Evolutionary conservation across 768 basidiomycete genomes (phyloP).

Genomic region (Dioszegia crocea): DNA sequence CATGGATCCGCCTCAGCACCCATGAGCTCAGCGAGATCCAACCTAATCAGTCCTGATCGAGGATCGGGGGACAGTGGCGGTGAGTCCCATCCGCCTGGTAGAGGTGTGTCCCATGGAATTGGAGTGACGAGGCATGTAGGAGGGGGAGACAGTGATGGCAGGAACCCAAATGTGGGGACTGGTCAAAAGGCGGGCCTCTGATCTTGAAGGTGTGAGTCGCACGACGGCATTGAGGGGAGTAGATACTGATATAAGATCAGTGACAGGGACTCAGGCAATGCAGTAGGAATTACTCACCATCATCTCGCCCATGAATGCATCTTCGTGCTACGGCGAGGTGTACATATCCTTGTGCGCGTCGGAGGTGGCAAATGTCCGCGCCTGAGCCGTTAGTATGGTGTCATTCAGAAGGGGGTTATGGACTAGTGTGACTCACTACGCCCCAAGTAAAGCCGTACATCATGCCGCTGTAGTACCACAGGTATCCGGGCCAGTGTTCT

Average conservation of each 20-base stretch:
- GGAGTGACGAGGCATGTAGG: too few relatives aligned
- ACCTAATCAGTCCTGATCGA: slow-evolving; percentile 23
- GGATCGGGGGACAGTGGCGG: slow-evolving; percentile 23
- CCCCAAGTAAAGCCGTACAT: slow-evolving; percentile 41
- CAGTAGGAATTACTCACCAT: neutral
- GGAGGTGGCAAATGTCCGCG: neutral
- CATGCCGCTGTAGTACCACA: slow-evolving; percentile 35
- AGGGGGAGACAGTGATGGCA: too few relatives aligned
- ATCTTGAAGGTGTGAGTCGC: too few relatives aligned
- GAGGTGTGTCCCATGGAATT: neutral
- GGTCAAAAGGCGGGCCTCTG: too few relatives aligned
- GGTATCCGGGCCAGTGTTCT: slow-evolving; percentile 19
- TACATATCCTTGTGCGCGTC: neutral
- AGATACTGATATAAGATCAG: neutral
- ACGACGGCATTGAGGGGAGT: slow-evolving; percentile 3
- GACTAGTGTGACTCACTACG: too few relatives aligned
- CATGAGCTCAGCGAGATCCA: slow-evolving; percentile 18
- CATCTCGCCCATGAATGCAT: neutral
- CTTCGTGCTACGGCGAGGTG: neutral
- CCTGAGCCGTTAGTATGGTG: neutral
- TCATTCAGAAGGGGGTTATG: too few relatives aligned
- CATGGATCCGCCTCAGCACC: slow-evolving; percentile 19
- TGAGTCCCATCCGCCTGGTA: slow-evolving; percentile 2
- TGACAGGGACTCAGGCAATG: neutral
- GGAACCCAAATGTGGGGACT: too few relatives aligned